These are phyloP conservation scores for Trifolium repens DNA, from an alignment of 306 rosid species.

Conservation along the genomic window DNA sequence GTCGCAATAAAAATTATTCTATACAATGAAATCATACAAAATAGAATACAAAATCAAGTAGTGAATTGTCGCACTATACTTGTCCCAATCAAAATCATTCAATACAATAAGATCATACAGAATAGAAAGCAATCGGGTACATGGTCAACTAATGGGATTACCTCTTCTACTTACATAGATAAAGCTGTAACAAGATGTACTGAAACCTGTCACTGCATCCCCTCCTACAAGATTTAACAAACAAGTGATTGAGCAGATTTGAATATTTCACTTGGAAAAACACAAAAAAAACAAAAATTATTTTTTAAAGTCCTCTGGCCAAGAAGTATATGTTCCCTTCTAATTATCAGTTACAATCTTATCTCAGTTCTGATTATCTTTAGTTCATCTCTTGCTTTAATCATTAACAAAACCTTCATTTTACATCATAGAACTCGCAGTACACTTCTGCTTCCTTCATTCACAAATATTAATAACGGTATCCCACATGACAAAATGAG, in stretches of 20 bases:
- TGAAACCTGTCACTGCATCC: slow-evolving; percentile 30
- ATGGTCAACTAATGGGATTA: slow-evolving; percentile 19
- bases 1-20: slow-evolving; percentile 7
- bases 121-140: slow-evolving; percentile 4
- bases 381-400: not conserved
- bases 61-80: not conserved
- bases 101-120: slow-evolving; percentile 18
- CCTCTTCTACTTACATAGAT: slow-evolving; percentile 25
- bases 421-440: not conserved
- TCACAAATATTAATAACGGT: not conserved
- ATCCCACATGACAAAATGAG: not conserved
- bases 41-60: slow-evolving; percentile 8
- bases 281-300: not conserved
- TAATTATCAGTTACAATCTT: slow-evolving; percentile 2
- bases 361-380: slow-evolving; percentile 3
- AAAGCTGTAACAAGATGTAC: slow-evolving; percentile 20
- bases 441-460: not conserved
- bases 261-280: slow-evolving; percentile 7
- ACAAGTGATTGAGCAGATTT: slow-evolving; percentile 16
- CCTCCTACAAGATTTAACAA: slow-evolving; percentile 18
- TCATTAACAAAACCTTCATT: slow-evolving; percentile 1
- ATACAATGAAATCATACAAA: slow-evolving; percentile 29
- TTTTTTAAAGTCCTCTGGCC: not conserved
- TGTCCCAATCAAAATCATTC: not conserved
- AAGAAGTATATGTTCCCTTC: not conserved